A percentile compares a stretch with the other conserved stretches of the same genome.
Conservation (phyloP, 1,139 yeast species). For the Sugiyamaella neomexicana region DNA sequence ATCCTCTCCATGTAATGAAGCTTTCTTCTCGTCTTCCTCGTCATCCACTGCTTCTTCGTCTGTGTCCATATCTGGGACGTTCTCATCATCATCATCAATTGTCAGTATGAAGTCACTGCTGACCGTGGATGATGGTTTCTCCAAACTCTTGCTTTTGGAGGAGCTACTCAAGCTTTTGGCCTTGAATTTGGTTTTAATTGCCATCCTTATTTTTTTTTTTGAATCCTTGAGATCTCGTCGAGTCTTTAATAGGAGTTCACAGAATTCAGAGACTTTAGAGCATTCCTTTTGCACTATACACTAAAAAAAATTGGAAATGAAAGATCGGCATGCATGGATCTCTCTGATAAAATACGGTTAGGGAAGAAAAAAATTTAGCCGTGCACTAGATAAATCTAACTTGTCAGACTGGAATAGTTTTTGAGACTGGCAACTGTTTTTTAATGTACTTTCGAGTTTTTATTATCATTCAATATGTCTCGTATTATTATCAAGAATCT, state of each 20-base stretch:
- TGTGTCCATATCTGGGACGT: conserved; percentile 57
- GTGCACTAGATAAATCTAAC: conserved; percentile 1
- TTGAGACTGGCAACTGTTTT: background rate
- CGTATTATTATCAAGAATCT: conserved; percentile 94
- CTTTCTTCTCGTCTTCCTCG: conserved; percentile 32
- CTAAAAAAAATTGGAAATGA: conserved; percentile 9
- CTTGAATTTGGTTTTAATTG: conserved; percentile 10
- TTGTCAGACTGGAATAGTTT: too few relatives aligned
- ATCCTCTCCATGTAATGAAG: conserved; percentile 31
- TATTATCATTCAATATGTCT: conserved; percentile 49
- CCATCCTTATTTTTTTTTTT: background rate
- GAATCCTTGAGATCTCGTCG: background rate
- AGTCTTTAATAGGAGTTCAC: background rate
- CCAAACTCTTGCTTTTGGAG: background rate
- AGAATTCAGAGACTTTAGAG: background rate
- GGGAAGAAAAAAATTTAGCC: conserved; percentile 12
- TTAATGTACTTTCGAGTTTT: too few relatives aligned
- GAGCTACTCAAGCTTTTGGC: background rate
- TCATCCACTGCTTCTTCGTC: conserved; percentile 49
- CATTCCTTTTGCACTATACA: background rate
- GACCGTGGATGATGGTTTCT: background rate
- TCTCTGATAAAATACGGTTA: background rate
- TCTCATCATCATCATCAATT: conserved; percentile 70
- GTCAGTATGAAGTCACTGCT: conserved; percentile 59
- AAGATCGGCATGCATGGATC: conserved; percentile 8